These are phyloP conservation scores for Psilocybe subaeruginosa DNA, from an alignment of 768 basidiomycete species.

Conservation along the genomic window DNA sequence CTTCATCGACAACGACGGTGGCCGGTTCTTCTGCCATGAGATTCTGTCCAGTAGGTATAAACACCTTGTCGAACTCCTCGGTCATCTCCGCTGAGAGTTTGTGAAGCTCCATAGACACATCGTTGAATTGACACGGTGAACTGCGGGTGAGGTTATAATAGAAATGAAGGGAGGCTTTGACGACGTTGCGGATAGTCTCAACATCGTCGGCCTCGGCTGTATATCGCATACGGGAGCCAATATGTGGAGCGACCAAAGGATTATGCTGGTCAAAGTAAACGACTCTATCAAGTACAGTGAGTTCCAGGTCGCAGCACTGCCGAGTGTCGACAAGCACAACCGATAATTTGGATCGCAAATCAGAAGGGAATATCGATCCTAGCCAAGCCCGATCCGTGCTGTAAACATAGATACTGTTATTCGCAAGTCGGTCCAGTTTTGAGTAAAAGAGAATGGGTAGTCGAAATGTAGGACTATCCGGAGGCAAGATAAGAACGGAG, in stretches of 20 bases:
- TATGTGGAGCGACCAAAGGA: background rate
- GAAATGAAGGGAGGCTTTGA: background rate
- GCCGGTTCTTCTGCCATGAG: conserved; percentile 32
- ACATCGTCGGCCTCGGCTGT: background rate
- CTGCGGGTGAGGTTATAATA: background rate
- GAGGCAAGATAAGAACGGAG: conserved; percentile 19
- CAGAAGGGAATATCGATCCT: conserved; percentile 21
- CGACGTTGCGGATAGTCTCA: background rate
- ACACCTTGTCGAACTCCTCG: conserved; percentile 21
- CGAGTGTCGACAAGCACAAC: background rate
- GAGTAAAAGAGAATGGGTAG: conserved; percentile 28
- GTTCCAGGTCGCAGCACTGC: background rate
- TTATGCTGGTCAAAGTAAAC: background rate
- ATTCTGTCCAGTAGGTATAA: conserved; percentile 26
- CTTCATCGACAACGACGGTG: conserved; percentile 22
- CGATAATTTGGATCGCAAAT: background rate
- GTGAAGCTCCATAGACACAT: conserved; percentile 34
- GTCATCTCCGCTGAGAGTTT: conserved; percentile 23
- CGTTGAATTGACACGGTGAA: conserved; percentile 18
- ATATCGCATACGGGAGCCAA: background rate
- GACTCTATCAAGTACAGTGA: background rate
- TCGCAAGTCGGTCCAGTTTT: conserved; percentile 20
- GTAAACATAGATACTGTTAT: conserved; percentile 23
- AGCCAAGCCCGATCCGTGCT: conserved; percentile 31
- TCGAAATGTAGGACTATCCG: conserved; percentile 1